Evolutionary conservation across 176 grass and related monocot genomes (phyloP).

Genomic region (Cenchrus americanus): DNA sequence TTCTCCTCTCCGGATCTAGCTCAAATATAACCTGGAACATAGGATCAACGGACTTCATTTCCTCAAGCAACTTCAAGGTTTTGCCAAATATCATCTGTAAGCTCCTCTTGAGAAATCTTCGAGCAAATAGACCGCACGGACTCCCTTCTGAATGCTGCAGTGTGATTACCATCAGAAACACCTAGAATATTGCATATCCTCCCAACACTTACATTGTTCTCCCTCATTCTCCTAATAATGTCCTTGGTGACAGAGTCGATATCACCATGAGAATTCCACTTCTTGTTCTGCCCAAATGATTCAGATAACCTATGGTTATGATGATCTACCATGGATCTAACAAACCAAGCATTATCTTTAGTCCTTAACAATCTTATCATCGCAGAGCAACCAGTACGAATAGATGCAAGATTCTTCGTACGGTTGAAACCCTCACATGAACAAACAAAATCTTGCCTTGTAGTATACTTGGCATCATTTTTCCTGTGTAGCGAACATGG

Average conservation of each 20-base stretch:
- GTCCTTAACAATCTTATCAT: not conserved
- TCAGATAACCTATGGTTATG: not conserved
- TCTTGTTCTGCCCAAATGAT: not conserved
- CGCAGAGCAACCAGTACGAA: not conserved
- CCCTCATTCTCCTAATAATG: not conserved
- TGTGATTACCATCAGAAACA: not conserved
- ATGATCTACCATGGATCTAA: not conserved
- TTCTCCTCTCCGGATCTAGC: not conserved
- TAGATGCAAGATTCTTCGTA: no score
- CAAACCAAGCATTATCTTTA: not conserved
- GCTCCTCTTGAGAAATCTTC: not conserved
- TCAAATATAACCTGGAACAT: not conserved
- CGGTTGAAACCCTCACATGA: not conserved
- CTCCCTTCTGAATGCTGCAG: not conserved
- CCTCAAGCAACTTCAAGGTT: rapidly evolving
- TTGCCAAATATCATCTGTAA: not conserved
- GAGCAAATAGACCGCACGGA: not conserved
- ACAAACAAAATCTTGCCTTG: not conserved
- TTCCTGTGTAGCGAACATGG: rapidly evolving
- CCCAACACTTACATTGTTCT: not conserved
- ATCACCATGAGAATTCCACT: not conserved
- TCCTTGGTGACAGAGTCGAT: not conserved
- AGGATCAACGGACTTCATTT: not conserved
- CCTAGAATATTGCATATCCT: not conserved
- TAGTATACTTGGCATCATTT: not conserved